Conservation (phyloP, 805 yeast genomes). For the Candida piceae region DNA sequence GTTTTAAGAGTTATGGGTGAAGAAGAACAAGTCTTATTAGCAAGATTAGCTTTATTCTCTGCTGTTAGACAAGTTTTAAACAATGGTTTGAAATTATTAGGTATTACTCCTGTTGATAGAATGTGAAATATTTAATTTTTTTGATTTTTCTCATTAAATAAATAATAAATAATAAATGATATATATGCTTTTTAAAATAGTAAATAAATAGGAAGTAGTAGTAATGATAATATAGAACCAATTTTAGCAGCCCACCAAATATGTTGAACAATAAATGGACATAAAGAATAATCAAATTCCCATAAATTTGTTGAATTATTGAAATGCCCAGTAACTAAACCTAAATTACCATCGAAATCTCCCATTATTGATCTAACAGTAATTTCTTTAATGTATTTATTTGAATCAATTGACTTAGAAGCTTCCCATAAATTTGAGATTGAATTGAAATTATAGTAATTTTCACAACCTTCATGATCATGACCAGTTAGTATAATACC, state of each 20-base stretch:
- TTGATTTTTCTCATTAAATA: neutral
- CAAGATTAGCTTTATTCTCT: slow-evolving; percentile 86
- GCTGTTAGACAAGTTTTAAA: slow-evolving; percentile 84
- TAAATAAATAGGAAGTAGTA: slow-evolving; percentile 31
- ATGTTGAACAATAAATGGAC: slow-evolving; percentile 85
- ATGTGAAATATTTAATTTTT: slow-evolving; percentile 54
- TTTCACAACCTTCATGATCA: slow-evolving; percentile 92
- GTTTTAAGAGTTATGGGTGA: slow-evolving; percentile 97
- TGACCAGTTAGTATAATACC: slow-evolving; percentile 92
- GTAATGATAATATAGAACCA: slow-evolving; percentile 35
- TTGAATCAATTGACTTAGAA: slow-evolving; percentile 33
- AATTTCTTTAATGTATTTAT: slow-evolving; percentile 56
- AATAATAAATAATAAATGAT: too few species aligned
- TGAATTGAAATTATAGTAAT: slow-evolving; percentile 48
- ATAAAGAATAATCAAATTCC: slow-evolving; percentile 66
- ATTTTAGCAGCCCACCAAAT: slow-evolving; percentile 92
- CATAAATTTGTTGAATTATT: slow-evolving; percentile 39
- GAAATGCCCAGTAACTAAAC: slow-evolving; percentile 73
- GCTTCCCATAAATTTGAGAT: slow-evolving; percentile 55
- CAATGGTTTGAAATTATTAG: slow-evolving; percentile 87
- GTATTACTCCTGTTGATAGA: slow-evolving; percentile 97
- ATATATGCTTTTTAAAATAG: too few species aligned
- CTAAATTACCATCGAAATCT: slow-evolving; percentile 85
- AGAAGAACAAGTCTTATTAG: slow-evolving; percentile 75
- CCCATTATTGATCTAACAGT: slow-evolving; percentile 97